Percentiles rank a stretch among this genome's conserved stretches.
These are phyloP conservation scores for Datisca glomerata DNA, from an alignment of 306 rosid species.

Conservation along the genomic window DNA sequence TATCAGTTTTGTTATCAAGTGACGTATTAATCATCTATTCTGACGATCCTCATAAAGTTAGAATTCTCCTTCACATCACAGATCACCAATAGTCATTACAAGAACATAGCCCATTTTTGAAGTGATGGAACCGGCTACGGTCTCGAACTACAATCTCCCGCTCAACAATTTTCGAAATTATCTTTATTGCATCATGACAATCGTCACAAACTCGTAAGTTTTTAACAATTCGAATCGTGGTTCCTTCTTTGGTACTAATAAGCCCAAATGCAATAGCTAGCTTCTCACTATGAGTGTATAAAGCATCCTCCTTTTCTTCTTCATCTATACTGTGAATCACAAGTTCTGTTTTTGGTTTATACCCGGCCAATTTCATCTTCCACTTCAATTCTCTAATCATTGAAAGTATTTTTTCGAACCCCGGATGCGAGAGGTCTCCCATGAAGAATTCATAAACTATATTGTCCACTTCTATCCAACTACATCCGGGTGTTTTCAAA, in stretches of 20 bases:
- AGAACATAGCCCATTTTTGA: slow-evolving; percentile 20
- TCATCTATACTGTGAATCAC: too few species aligned
- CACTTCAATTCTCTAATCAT: too few species aligned
- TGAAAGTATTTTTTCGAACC: slow-evolving; percentile 14
- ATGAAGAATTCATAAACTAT: slow-evolving; percentile 26
- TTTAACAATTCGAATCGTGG: slow-evolving; percentile 20
- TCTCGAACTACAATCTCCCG: slow-evolving; percentile 22
- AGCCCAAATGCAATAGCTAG: slow-evolving; percentile 20
- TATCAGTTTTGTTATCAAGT: too few species aligned
- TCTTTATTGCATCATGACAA: slow-evolving; percentile 23
- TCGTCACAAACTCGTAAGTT: slow-evolving; percentile 24
- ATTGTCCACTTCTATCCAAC: slow-evolving; percentile 25
- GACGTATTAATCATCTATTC: too few species aligned
- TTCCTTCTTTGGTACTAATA: slow-evolving; percentile 22
- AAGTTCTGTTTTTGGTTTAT: too few species aligned
- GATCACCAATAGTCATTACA: slow-evolving; percentile 24
- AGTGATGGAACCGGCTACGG: slow-evolving; percentile 26
- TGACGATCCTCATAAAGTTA: too few species aligned
- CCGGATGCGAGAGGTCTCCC: slow-evolving; percentile 22
- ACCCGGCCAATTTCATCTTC: too few species aligned
- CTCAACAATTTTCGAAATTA: slow-evolving; percentile 12
- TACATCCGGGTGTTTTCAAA: slow-evolving; percentile 18
- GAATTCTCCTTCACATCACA: too few species aligned
- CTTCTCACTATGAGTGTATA: background rate
- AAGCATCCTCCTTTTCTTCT: background rate